Percentiles rank a stretch among this genome's conserved stretches.
Evolutionary conservation across 2,329 filamentous ascomycete species (phyloP).

Genomic region (Neospermospora avenae): DNA sequence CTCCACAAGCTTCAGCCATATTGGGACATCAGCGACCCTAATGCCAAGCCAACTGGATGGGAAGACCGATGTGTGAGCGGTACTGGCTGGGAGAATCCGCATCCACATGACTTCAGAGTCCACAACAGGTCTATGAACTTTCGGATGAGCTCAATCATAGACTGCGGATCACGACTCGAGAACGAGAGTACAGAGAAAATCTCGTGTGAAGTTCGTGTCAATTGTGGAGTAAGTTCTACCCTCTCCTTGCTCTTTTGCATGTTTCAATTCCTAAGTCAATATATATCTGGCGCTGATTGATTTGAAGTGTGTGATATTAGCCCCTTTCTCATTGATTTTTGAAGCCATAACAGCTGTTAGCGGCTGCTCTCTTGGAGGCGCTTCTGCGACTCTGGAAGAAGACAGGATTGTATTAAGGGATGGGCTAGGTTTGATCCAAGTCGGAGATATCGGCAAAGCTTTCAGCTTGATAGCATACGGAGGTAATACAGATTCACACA

Average conservation of each 20-base stretch:
- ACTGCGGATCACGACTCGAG: slow-evolving; percentile 10
- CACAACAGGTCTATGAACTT: slow-evolving; percentile 18
- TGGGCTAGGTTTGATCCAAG: slow-evolving; percentile 16
- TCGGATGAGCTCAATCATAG: slow-evolving; percentile 3
- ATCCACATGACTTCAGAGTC: slow-evolving; percentile 1
- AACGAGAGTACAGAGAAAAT: slow-evolving; percentile 15
- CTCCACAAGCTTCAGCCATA: slow-evolving; percentile 14
- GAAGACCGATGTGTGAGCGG: slow-evolving; percentile 9
- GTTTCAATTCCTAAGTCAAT: no score
- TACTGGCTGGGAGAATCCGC: slow-evolving; percentile 10
- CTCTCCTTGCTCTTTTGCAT: no score
- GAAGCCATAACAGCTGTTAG: slow-evolving; percentile 15
- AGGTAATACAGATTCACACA: slow-evolving; percentile 11
- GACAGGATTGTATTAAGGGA: slow-evolving; percentile 15
- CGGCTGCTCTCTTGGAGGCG: slow-evolving; percentile 10
- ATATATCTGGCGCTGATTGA: no score
- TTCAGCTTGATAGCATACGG: slow-evolving; percentile 14
- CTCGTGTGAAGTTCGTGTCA: slow-evolving; percentile 9
- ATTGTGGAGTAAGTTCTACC: slow-evolving; percentile 2
- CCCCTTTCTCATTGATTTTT: slow-evolving; percentile 18
- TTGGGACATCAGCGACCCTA: slow-evolving; percentile 10
- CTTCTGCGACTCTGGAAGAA: slow-evolving; percentile 12
- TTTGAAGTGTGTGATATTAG: slow-evolving; percentile 5
- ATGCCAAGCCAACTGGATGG: slow-evolving; percentile 12
- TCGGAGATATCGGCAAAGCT: slow-evolving; percentile 13